Evolutionary conservation across 805 yeast genomes (phyloP), one percentile per base, ranked within the genome.

Genomic region (Hanseniaspora mollemarum): DNA sequence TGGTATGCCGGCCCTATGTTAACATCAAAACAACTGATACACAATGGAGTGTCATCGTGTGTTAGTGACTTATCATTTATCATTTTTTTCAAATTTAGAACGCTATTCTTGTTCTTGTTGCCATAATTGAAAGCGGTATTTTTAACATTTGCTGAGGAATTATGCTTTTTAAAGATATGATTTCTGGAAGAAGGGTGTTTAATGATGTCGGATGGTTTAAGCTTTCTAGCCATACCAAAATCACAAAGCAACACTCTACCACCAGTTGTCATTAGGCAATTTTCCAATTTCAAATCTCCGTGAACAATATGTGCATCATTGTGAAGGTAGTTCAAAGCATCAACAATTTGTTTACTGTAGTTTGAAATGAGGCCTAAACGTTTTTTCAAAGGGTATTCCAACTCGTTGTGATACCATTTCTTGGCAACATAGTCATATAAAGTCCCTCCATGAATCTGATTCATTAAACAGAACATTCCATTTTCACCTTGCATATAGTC

Each of bases 231-330:
- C 94, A 88, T 85, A 4, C 97, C 97, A 67, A 88, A 88, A 65
- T 88, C 97, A 66, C 96, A 85, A 6, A 88, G 62, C 24, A 81
- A 61, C 55, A 85, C 62, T 12, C 55, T 55, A 5, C 56, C 55
- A 43, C 57, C 56, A 19, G 69, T 67, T 54, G 80, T 80, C 25
- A 85, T 62, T 40, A 86, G 67, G 54, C 90, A 83, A 60, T 86
- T 86, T 58, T 86, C 95, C 40, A 86, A 70, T 65, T 86, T 86
- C 43, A 86, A 63, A 65, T 86, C 95, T 1, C 95, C 88, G 59
- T 86, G 95, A 8, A 81, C 83, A 29, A 84, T 71, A 4, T 43
- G 46, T 1, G 80, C 66, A 6, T 71, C 69, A 54, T 73, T 75
- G 60, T 80, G 85, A 75, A 87, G 70, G 60, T 81, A 83, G 46